Evolutionary conservation across 164 flowering plant species (phyloP).

Genomic region (Annona cherimola): DNA sequence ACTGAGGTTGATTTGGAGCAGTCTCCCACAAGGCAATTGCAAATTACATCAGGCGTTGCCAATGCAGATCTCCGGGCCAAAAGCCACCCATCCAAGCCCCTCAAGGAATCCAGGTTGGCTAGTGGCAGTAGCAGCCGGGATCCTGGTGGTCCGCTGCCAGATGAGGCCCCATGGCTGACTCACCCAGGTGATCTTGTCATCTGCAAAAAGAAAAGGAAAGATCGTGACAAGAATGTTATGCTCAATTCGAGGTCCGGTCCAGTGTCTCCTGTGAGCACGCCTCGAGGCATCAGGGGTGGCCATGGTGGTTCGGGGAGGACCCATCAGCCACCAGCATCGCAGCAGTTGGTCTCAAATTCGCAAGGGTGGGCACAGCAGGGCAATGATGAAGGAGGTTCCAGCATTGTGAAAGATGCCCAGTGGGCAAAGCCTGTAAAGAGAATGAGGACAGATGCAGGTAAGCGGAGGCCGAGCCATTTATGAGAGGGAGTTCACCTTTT

Average conservation of each 20-base stretch:
- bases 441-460: conserved; percentile 84
- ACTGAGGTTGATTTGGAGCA: conserved; percentile 53
- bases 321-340: conserved; percentile 10
- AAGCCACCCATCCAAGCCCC: conserved; percentile 27
- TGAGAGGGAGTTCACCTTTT: conserved; percentile 21
- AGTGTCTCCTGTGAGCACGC: conserved; percentile 48
- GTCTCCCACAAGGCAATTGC: conserved; percentile 29
- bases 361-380: conserved; percentile 50
- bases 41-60: conserved; percentile 27
- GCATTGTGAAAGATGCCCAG: conserved; percentile 20
- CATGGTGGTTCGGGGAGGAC: conserved; percentile 4
- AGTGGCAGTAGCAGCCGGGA: conserved; percentile 41
- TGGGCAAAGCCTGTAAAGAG: conserved; percentile 99
- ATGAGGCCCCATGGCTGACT: conserved; percentile 48
- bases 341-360: conserved; percentile 36
- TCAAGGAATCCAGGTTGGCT: conserved; percentile 56
- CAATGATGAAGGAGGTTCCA: conserved; percentile 27
- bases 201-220: conserved; percentile 96
- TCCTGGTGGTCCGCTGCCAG: conserved; percentile 25
- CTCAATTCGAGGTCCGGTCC: conserved; percentile 55
- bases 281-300: conserved; percentile 33
- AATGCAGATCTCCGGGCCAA: conserved; percentile 40
- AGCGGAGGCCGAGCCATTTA: conserved; percentile 81
- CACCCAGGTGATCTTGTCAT: conserved; percentile 96
- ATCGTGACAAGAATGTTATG: conserved; percentile 57